These are phyloP conservation scores for Spathaspora girioi DNA, from an alignment of 805 yeast genomes.

Conservation along the genomic window DNA sequence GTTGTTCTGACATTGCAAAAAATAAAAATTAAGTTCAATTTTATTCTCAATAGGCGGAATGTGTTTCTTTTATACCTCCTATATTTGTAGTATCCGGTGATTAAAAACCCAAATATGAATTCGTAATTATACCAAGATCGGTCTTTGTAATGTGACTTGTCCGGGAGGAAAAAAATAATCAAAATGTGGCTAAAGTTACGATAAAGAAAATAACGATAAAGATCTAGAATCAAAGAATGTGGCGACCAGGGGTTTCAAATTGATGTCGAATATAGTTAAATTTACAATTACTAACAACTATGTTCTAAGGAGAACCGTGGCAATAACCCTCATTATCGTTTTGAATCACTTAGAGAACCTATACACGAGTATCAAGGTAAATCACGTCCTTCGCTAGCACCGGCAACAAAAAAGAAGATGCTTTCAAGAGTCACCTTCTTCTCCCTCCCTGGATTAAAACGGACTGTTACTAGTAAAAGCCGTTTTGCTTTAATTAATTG, in stretches of 20 bases:
- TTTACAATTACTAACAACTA: background rate
- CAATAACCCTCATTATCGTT: too few species aligned
- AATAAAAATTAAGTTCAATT: too few species aligned
- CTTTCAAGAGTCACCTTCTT: too few species aligned
- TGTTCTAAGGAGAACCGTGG: too few species aligned
- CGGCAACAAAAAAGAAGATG: too few species aligned
- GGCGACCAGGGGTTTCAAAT: background rate
- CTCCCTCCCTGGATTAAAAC: too few species aligned
- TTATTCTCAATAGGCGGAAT: too few species aligned
- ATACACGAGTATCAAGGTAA: too few species aligned
- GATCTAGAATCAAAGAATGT: background rate
- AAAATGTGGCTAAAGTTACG: background rate
- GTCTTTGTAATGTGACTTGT: background rate
- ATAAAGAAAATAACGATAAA: background rate
- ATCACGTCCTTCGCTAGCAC: too few species aligned
- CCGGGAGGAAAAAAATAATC: background rate
- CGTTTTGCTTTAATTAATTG: too few species aligned
- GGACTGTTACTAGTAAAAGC: too few species aligned
- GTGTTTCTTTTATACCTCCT: background rate
- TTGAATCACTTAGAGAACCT: too few species aligned
- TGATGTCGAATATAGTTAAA: background rate
- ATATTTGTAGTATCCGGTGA: background rate
- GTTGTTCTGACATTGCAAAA: background rate
- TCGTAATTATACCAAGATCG: background rate
- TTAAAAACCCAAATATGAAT: background rate